Conservation (phyloP, 2,329 filamentous ascomycete genomes). For the Lachnellula cervina region DNA sequence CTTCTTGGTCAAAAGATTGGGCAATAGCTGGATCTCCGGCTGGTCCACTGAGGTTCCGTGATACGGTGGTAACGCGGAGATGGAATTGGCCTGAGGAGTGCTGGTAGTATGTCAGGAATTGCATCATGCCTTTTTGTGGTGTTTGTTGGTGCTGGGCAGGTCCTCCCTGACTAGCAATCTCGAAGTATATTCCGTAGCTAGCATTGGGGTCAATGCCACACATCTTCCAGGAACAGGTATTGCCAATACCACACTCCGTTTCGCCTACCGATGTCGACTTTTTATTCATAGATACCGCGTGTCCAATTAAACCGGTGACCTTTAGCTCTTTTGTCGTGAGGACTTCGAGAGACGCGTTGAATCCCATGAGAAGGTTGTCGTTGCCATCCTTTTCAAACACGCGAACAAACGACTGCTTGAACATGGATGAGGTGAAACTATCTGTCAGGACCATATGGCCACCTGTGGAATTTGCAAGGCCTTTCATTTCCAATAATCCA, state of each 20-base stretch:
- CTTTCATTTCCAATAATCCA: constrained; percentile 96
- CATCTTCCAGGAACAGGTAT: constrained; percentile 99
- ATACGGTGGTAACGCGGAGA: constrained; percentile 89
- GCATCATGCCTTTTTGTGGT: constrained; percentile 90
- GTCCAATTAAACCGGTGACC: constrained; percentile 93
- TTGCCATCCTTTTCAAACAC: constrained; percentile 96
- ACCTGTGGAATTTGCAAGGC: constrained; percentile 89
- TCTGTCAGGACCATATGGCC: constrained; percentile 98
- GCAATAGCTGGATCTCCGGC: constrained; percentile 92
- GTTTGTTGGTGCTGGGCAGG: constrained; percentile 79
- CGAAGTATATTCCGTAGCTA: constrained; percentile 95
- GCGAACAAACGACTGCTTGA: constrained; percentile 96
- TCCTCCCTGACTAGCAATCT: constrained; percentile 90
- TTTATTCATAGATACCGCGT: constrained; percentile 95
- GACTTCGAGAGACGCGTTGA: constrained; percentile 94
- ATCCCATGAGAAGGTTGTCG: constrained; percentile 94
- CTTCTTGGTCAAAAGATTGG: constrained; percentile 97
- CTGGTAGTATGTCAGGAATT: constrained; percentile 98
- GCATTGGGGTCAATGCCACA: constrained; percentile 92
- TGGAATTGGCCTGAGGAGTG: constrained; percentile 96
- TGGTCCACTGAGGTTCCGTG: constrained; percentile 84
- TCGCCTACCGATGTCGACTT: constrained; percentile 96
- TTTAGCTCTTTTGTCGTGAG: constrained; percentile 97
- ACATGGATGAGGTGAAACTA: constrained; percentile 98
- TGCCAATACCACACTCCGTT: constrained; percentile 96